Conservation (phyloP, 164 flowering plant species). For the Magnolia kwangsiensis region DNA sequence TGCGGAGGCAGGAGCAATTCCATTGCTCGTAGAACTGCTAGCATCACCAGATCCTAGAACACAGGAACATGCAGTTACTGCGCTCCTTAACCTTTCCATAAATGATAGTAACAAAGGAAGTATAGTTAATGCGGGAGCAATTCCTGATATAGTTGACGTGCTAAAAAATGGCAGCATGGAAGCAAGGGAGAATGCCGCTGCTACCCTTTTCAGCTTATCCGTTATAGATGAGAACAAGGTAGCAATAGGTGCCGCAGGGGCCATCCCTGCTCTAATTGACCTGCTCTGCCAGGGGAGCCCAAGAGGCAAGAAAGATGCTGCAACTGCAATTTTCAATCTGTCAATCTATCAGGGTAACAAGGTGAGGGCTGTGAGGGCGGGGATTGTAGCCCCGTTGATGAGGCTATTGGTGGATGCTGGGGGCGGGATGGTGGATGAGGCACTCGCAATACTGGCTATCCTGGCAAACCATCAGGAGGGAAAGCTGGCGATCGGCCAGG, state of each 20-base stretch:
- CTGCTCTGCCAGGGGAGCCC: conserved; percentile 27
- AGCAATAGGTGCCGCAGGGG: conserved; percentile 28
- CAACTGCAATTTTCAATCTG: conserved; percentile 27
- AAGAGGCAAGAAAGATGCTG: conserved; percentile 31
- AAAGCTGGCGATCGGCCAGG: conserved; percentile 20
- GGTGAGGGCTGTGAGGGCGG: conserved; percentile 27
- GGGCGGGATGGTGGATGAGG: conserved; percentile 30
- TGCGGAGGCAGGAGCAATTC: conserved; percentile 29
- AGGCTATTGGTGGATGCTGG: conserved; percentile 21
- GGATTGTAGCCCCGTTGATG: conserved; percentile 25
- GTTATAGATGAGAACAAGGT: conserved; percentile 27
- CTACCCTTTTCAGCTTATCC: conserved; percentile 28
- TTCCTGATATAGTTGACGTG: conserved; percentile 26
- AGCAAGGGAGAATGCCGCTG: conserved; percentile 32
- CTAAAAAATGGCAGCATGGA: conserved; percentile 28
- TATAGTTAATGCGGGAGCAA: conserved; percentile 25
- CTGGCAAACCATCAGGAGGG: conserved; percentile 24
- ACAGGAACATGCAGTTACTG: conserved; percentile 30
- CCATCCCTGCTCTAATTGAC: conserved; percentile 27
- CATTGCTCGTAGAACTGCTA: conserved; percentile 22
- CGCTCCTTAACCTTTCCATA: conserved; percentile 30
- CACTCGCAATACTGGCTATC: conserved; percentile 25
- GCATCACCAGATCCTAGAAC: conserved; percentile 29
- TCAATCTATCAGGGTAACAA: conserved; percentile 25
- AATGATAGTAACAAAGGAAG: conserved; percentile 23